Percentiles rank a stretch among this genome's conserved stretches.
Conservation (phyloP, 805 yeast species). For the Diddensiella caesifluorescens region DNA sequence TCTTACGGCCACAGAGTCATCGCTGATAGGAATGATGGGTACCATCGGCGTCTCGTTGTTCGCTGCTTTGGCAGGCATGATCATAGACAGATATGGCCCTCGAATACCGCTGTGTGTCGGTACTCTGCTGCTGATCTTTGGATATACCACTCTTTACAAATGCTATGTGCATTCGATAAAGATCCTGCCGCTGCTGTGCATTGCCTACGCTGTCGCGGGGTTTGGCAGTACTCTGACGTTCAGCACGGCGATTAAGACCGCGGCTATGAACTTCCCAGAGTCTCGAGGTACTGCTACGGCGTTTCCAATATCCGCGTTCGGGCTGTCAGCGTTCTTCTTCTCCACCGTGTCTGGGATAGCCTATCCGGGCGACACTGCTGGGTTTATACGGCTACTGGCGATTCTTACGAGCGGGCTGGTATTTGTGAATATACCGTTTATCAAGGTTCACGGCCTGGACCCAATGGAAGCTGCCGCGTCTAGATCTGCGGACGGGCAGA, state of each 20-base stretch:
- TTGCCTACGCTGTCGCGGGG: conserved; percentile 44
- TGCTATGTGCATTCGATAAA: conserved; percentile 30
- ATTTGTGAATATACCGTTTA: conserved; percentile 17
- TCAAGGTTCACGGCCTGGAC: conserved; percentile 10
- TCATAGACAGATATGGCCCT: conserved; percentile 23
- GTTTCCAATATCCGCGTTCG: conserved; percentile 68
- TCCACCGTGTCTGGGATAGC: conserved; percentile 45
- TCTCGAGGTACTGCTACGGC: conserved; percentile 71
- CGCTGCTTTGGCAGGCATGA: conserved; percentile 23
- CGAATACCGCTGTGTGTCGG: conserved; percentile 46
- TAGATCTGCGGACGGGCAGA: conserved; percentile 3
- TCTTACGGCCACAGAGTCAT: conserved; percentile 56
- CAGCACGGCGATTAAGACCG: conserved; percentile 61
- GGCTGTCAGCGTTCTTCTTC: conserved; percentile 65
- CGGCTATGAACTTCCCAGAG: conserved; percentile 63
- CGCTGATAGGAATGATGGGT: conserved; percentile 57
- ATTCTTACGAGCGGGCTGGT: conserved; percentile 17
- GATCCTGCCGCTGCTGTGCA: conserved; percentile 38
- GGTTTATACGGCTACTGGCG: conserved; percentile 18
- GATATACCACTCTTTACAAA: conserved; percentile 56
- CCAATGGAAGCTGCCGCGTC: not conserved
- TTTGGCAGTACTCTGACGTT: conserved; percentile 63
- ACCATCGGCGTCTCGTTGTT: conserved; percentile 54
- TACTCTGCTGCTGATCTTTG: conserved; percentile 43
- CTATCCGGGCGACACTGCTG: conserved; percentile 27